Evolutionary conservation across 2,329 filamentous ascomycete genomes (phyloP), one percentile per base, ranked within the genome.

Genomic region (Penicillium sp.): DNA sequence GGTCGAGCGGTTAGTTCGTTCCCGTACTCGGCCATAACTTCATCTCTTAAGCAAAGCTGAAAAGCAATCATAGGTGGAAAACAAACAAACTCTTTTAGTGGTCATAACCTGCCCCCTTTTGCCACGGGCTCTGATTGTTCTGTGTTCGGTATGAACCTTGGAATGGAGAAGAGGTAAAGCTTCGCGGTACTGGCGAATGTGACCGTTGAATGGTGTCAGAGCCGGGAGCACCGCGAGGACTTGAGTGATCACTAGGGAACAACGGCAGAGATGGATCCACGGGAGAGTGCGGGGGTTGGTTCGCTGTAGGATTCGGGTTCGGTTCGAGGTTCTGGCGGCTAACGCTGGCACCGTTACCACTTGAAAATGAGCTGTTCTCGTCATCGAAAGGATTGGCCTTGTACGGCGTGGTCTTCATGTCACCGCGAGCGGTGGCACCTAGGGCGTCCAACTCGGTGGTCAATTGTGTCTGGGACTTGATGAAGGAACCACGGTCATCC

Each of bases 401-500:
- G 70, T 86, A 86, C 68, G 85, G 84, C 51, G 84, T 84, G 57
- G 75, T 74, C 78, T 91, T 91, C 64, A 78, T 73, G 74, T 96
- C 93, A 61, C 93, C 93, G 73, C 93, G 90, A 38, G 93, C 93
- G 5, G 93, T 96, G 17, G 91, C 91, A 67, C 91, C 93, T 61
- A 97, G 82, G 8, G 93, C 93, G 76, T 97, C 93, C 55, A 97
- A 85, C 79, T 97, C 93, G 7, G 93, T 96, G 5, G 90, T 86
- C 58, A 97, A 83, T 72, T 94, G 90, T 5, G 91, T 91, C 77
- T 95, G 91, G 15, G 93, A 97, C 83, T 97, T 97, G 88, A 97
- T 97, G 81, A 98, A 97, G 9, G 93, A 97, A 56, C 92, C 92
- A 70, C 94, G 90, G 78, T 98, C 94, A 72, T 98, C 94, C 58